Percentiles rank a stretch among this genome's conserved stretches.
Evolutionary conservation across 1,284 basidiomycete genomes (phyloP).

Genomic region (Bothia castanella): DNA sequence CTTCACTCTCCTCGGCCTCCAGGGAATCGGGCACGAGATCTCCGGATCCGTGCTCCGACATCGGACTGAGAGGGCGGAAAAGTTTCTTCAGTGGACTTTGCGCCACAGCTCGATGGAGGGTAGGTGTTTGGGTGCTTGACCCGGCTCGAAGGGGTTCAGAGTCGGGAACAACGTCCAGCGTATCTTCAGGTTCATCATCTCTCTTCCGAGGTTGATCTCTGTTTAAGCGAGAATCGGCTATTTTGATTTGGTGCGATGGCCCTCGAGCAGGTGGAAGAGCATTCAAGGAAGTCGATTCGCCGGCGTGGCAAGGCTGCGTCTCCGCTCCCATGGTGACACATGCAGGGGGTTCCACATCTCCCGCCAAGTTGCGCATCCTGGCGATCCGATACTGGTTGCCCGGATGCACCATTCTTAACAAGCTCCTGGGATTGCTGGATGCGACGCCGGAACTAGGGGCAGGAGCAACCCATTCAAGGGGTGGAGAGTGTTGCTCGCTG

Average conservation of each 20-base stretch:
- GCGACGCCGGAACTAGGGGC: conserved; percentile 14
- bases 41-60: conserved; percentile 23
- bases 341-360: conserved; percentile 22
- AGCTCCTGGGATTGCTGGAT: conserved; percentile 31
- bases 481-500: conserved; percentile 8
- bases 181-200: conserved; percentile 22
- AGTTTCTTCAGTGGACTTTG: conserved; percentile 17
- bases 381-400: conserved; percentile 30
- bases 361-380: conserved; percentile 24
- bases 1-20: conserved; percentile 32
- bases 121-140: conserved; percentile 4
- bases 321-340: conserved; percentile 10
- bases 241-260: conserved; percentile 1
- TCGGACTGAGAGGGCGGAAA: conserved; percentile 26
- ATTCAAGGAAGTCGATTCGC: background rate
- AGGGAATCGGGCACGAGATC: conserved; percentile 33
- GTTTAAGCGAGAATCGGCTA: background rate
- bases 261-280: conserved; percentile 1
- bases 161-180: conserved; percentile 51
- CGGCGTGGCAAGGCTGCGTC: conserved; percentile 20
- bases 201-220: background rate
- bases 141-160: conserved; percentile 44
- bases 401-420: conserved; percentile 33
- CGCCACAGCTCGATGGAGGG: conserved; percentile 1
- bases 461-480: conserved; percentile 30